Evolutionary conservation across 768 basidiomycete species (phyloP).

Genomic region (Pleurotus djamor): DNA sequence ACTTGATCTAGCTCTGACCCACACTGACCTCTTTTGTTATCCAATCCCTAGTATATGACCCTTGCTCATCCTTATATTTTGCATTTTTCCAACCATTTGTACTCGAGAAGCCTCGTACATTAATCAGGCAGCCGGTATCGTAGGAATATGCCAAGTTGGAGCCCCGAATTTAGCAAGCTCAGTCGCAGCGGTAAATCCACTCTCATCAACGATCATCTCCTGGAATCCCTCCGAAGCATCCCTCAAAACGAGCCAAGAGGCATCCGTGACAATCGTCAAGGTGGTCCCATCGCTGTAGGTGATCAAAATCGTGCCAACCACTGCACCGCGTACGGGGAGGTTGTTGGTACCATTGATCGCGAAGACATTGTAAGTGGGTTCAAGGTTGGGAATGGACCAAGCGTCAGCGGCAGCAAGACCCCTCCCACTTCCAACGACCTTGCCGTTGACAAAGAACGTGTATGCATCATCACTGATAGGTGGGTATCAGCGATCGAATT

Average conservation of each 20-base stretch:
- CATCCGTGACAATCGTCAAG: constrained; percentile 15
- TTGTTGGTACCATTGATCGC: constrained; percentile 24
- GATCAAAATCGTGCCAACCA: constrained; percentile 18
- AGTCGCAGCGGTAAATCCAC: constrained; percentile 23
- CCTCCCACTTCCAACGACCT: constrained; percentile 17
- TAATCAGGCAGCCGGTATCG: too few relatives aligned
- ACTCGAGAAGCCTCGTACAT: too few relatives aligned
- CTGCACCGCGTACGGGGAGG: constrained; percentile 21
- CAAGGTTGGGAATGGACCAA: constrained; percentile 24
- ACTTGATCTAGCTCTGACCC: too few relatives aligned
- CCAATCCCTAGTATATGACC: too few relatives aligned
- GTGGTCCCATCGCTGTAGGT: constrained; percentile 19
- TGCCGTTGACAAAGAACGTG: constrained; percentile 6
- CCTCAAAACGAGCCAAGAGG: constrained; percentile 18
- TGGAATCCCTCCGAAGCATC: constrained; percentile 23
- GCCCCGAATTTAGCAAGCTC: neutral
- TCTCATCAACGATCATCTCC: constrained; percentile 25
- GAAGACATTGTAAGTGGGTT: constrained; percentile 17
- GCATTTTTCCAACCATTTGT: too few relatives aligned
- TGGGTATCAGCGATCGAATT: neutral
- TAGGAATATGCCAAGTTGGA: neutral
- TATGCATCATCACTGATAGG: neutral
- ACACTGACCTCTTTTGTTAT: too few relatives aligned
- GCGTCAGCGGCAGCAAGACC: constrained; percentile 15
- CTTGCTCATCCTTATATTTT: too few relatives aligned